A percentile compares a stretch with the other conserved stretches of the same genome.
Conservation (phyloP, 371 early-diverging fungal genomes). For the Mucor irregularis region DNA sequence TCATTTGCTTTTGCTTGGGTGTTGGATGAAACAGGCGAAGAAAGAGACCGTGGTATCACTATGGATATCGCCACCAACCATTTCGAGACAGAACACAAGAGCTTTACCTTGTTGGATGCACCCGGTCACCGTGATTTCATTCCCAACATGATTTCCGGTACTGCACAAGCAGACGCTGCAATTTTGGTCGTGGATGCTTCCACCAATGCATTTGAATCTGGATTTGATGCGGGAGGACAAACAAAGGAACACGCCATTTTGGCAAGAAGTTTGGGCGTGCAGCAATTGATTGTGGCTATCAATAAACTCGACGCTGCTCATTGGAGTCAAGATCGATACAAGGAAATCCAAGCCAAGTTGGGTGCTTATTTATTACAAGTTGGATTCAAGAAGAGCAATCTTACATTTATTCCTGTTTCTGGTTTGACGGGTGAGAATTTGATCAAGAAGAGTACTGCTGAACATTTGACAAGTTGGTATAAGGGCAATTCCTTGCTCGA, state of each 20-base stretch:
- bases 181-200: slow-evolving; percentile 94
- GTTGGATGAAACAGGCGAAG: slow-evolving; percentile 92
- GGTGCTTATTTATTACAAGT: slow-evolving; percentile 67
- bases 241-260: slow-evolving; percentile 96
- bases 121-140: slow-evolving; percentile 99
- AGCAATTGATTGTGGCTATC: slow-evolving; percentile 86
- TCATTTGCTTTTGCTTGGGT: slow-evolving; percentile 97
- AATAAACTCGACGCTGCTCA: slow-evolving; percentile 89
- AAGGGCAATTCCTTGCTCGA: slow-evolving; percentile 64
- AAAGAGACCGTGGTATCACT: slow-evolving; percentile 91
- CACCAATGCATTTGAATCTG: slow-evolving; percentile 95
- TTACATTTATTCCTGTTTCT: slow-evolving; percentile 84
- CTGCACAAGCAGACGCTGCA: slow-evolving; percentile 96
- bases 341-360: slow-evolving; percentile 70
- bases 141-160: slow-evolving; percentile 99
- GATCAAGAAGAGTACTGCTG: slow-evolving; percentile 38
- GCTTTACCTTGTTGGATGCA: slow-evolving; percentile 91
- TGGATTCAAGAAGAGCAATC: slow-evolving; percentile 73
- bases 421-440: slow-evolving; percentile 90
- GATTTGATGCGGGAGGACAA: slow-evolving; percentile 96
- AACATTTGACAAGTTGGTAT: slow-evolving; percentile 67
- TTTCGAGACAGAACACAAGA: slow-evolving; percentile 82
- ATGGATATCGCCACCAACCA: slow-evolving; percentile 93
- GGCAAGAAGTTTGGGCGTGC: slow-evolving; percentile 86
- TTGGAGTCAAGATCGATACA: slow-evolving; percentile 80